A percentile compares a stretch with the other conserved stretches of the same genome.
phyloP scores from a whole-genome alignment of 768 basidiomycete genomes.

The Guyanaporus albipodus region DNA sequence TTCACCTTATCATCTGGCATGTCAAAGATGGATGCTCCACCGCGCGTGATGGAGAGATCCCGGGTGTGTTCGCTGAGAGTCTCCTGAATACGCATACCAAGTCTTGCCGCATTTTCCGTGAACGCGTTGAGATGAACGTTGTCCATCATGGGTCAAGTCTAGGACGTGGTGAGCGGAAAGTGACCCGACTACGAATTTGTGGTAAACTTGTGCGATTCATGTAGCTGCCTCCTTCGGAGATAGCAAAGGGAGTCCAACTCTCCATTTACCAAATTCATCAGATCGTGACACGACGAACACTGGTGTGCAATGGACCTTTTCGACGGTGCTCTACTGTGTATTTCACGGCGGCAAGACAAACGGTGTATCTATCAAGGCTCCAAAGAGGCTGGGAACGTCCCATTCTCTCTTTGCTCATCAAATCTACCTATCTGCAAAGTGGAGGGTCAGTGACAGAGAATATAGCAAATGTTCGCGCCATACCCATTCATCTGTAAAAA shows the following conservation, averaged over 20 bases:
- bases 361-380: conserved; percentile 52
- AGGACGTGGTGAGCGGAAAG: background rate
- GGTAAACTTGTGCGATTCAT: conserved; percentile 5
- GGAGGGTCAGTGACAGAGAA: background rate
- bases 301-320: too few species aligned
- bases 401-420: conserved; percentile 93
- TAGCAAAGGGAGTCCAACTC: too few species aligned
- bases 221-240: background rate
- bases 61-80: conserved; percentile 77
- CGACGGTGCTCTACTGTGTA: conserved; percentile 6
- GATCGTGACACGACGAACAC: too few species aligned
- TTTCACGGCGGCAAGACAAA: background rate
- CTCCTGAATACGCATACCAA: conserved; percentile 81
- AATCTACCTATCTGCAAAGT: conserved; percentile 71
- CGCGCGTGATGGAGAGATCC: conserved; percentile 59
- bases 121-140: conserved; percentile 38
- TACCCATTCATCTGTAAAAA: conserved; percentile 87
- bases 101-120: conserved; percentile 79
- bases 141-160: conserved; percentile 24
- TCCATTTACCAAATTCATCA: conserved; percentile 1
- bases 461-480: conserved; percentile 11
- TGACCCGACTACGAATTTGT: background rate
- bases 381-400: conserved; percentile 88
- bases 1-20: conserved; percentile 75
- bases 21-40: conserved; percentile 57